Evolutionary conservation across 371 early-diverging fungal species (phyloP).

Genomic region (Mucor racemosus): DNA sequence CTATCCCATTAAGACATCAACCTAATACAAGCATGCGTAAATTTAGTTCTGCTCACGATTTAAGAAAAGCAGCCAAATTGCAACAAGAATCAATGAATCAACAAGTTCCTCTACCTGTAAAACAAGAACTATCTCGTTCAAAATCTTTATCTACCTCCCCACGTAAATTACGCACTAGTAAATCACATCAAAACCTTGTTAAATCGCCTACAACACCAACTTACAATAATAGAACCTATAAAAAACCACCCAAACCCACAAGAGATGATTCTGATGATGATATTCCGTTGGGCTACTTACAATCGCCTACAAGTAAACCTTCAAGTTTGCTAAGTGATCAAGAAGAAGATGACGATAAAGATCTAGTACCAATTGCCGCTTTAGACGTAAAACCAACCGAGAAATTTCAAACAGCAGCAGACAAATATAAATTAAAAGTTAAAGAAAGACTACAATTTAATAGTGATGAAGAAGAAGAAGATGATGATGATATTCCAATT

Average conservation of each 20-base stretch:
- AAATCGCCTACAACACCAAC: constrained; percentile 12
- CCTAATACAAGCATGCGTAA: constrained; percentile 16
- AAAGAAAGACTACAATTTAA: constrained; percentile 31
- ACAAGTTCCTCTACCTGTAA: not conserved
- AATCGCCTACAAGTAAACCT: constrained; percentile 28
- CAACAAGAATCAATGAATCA: constrained; percentile 29
- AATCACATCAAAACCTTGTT: constrained; percentile 14
- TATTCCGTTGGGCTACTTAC: constrained; percentile 26
- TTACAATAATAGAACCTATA: not conserved
- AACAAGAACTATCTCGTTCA: constrained; percentile 19
- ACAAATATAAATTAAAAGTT: constrained; percentile 39
- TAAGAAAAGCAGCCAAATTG: constrained; percentile 20
- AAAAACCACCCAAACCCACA: not conserved
- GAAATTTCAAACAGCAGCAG: constrained; percentile 35
- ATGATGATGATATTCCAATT: constrained; percentile 30
- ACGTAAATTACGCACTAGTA: constrained; percentile 5
- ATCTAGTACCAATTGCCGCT: constrained; percentile 32
- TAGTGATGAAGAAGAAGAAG: constrained; percentile 11
- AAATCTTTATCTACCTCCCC: constrained; percentile 19
- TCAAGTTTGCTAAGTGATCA: constrained; percentile 32
- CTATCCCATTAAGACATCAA: constrained; percentile 30
- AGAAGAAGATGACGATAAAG: constrained; percentile 39
- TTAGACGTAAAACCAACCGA: constrained; percentile 7
- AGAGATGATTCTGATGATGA: constrained; percentile 24
- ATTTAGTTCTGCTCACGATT: constrained; percentile 26